Evolutionary conservation across 257 asterid species (phyloP).

Genomic region (Vinca minor): DNA sequence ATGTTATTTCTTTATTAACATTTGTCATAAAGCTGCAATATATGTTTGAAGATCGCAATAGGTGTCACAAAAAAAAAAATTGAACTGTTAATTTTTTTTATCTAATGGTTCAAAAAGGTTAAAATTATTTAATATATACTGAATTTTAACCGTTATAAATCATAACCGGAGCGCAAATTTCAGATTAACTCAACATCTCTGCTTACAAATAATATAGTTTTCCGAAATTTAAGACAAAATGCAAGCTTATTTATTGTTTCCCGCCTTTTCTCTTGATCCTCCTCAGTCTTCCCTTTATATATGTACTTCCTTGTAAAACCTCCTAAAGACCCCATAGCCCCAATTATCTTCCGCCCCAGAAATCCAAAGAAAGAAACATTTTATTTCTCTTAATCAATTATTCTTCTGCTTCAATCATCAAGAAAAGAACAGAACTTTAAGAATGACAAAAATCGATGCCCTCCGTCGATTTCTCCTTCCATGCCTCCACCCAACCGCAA

Average conservation of each 20-base stretch:
- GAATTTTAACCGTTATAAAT: background rate
- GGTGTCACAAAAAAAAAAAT: too few species aligned
- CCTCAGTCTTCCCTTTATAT: background rate
- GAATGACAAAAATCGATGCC: conserved; percentile 59
- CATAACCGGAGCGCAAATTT: too few species aligned
- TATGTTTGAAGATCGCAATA: too few species aligned
- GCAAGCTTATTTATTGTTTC: background rate
- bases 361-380: background rate
- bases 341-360: background rate
- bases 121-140: background rate
- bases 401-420: background rate
- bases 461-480: conserved; percentile 83
- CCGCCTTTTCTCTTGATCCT: conserved; percentile 7
- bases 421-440: conserved; percentile 7
- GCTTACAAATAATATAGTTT: background rate
- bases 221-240: too few species aligned
- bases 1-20: too few species aligned
- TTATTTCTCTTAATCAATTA: background rate
- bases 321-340: background rate
- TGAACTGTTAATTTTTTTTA: too few species aligned
- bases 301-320: too few species aligned
- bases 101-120: background rate
- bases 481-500: conserved; percentile 41
- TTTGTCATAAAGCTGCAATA: too few species aligned
- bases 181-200: background rate